Evolutionary conservation across 2,329 filamentous ascomycete genomes (phyloP).

Genomic region (Diaporthe caulivora): DNA sequence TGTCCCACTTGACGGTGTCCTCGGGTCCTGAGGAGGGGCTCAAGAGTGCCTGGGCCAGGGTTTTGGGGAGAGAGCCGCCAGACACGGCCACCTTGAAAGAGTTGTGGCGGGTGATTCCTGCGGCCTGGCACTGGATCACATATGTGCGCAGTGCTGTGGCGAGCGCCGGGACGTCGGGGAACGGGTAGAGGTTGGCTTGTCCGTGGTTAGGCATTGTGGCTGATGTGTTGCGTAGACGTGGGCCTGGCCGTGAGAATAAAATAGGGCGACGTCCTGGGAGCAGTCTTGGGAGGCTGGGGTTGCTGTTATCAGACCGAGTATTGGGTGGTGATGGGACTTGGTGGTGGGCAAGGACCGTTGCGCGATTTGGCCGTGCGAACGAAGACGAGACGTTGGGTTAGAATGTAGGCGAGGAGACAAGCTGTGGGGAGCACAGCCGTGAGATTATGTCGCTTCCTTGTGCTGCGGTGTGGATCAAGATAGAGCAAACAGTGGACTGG

Average conservation of each 20-base stretch:
- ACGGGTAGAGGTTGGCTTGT: slow-evolving; percentile 83
- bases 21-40: slow-evolving; percentile 61
- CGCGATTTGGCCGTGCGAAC: slow-evolving; percentile 36
- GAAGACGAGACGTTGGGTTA: not conserved
- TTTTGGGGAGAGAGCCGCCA: slow-evolving; percentile 91
- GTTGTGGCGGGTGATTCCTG: slow-evolving; percentile 82
- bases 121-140: slow-evolving; percentile 83
- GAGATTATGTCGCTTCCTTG: slow-evolving; percentile 5
- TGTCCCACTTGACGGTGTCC: slow-evolving; percentile 80
- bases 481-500: slow-evolving; percentile 13
- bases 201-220: slow-evolving; percentile 61
- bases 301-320: slow-evolving; percentile 18
- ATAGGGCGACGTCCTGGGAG: not conserved
- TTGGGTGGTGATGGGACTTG: not conserved
- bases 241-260: not conserved
- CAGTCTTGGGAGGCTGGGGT: not conserved
- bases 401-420: not conserved
- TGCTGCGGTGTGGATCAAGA: slow-evolving; percentile 17
- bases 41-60: slow-evolving; percentile 87
- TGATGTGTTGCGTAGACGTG: slow-evolving; percentile 14
- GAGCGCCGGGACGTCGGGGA: slow-evolving; percentile 76
- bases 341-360: slow-evolving; percentile 19
- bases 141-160: slow-evolving; percentile 84
- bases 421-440: not conserved
- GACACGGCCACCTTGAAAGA: slow-evolving; percentile 94